phyloP scores from a whole-genome alignment of 2,329 filamentous ascomycete genomes.

The Aspergillus hortae region DNA sequence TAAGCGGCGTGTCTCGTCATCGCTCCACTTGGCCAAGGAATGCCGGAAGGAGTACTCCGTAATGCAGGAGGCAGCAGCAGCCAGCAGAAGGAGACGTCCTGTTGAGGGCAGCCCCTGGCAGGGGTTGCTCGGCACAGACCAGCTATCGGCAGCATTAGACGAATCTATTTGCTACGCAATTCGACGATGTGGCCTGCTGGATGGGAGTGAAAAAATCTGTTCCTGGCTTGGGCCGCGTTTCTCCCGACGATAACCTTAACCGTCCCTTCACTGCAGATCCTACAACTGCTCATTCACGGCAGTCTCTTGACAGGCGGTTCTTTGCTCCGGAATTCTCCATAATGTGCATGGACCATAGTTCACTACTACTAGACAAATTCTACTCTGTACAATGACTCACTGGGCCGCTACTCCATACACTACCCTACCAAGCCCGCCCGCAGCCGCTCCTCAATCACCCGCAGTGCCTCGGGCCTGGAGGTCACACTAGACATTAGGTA shows the following conservation, averaged over 20 bases:
- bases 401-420: background rate
- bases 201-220: too few species aligned
- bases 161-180: background rate
- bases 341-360: background rate
- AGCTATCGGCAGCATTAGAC: background rate
- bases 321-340: background rate
- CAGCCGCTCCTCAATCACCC: slow-evolving; percentile 39
- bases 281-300: background rate
- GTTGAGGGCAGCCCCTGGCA: too few species aligned
- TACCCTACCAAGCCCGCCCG: slow-evolving; percentile 30
- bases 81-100: too few species aligned
- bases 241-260: background rate
- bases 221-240: background rate
- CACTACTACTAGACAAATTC: too few species aligned
- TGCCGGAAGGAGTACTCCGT: too few species aligned
- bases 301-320: background rate
- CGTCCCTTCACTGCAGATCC: background rate
- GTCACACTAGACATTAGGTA: slow-evolving; percentile 60
- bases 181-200: too few species aligned
- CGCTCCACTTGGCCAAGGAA: too few species aligned
- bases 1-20: too few species aligned
- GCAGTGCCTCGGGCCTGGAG: slow-evolving; percentile 41
- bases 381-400: background rate
- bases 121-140: too few species aligned
- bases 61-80: too few species aligned